Evolutionary conservation across 495 filamentous ascomycete species (phyloP).

Genomic region (Lichenothelia convexa): DNA sequence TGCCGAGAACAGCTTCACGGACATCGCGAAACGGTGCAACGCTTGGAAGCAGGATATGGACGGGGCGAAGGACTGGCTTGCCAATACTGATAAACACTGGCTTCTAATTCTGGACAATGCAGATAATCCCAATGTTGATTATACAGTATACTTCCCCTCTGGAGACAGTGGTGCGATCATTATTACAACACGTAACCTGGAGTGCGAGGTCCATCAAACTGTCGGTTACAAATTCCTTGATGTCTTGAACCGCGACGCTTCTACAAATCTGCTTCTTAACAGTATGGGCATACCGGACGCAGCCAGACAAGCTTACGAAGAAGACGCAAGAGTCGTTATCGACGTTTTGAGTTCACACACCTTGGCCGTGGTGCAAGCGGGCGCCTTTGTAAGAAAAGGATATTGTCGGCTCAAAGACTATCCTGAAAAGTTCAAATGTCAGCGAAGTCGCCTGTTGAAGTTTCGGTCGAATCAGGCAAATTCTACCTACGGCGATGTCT

Average conservation of each 20-base stretch:
- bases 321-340: constrained; percentile 4
- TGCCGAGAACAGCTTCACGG: constrained; percentile 5
- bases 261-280: constrained; percentile 5
- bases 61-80: constrained; percentile 3
- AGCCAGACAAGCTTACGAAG: not conserved
- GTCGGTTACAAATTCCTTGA: constrained; percentile 3
- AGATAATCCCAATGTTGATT: constrained; percentile 10
- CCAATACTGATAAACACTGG: constrained; percentile 5
- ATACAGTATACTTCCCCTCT: constrained; percentile 8
- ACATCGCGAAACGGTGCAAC: constrained; percentile 3
- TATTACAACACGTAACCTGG: constrained; percentile 7
- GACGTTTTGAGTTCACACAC: constrained; percentile 7
- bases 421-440: constrained; percentile 3
- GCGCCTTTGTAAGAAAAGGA: constrained; percentile 9
- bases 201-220: constrained; percentile 3
- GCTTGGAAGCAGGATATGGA: constrained; percentile 2
- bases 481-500: constrained; percentile 10
- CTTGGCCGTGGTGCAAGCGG: constrained; percentile 13
- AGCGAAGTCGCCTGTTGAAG: constrained; percentile 6
- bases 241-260: not conserved
- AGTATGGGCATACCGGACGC: not conserved
- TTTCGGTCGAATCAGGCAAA: constrained; percentile 5
- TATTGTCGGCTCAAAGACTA: constrained; percentile 7
- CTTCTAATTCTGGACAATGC: constrained; percentile 11
- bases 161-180: constrained; percentile 5